Evolutionary conservation across 148 eudicot genomes (phyloP).

Genomic region (Suaeda aralocaspica): DNA sequence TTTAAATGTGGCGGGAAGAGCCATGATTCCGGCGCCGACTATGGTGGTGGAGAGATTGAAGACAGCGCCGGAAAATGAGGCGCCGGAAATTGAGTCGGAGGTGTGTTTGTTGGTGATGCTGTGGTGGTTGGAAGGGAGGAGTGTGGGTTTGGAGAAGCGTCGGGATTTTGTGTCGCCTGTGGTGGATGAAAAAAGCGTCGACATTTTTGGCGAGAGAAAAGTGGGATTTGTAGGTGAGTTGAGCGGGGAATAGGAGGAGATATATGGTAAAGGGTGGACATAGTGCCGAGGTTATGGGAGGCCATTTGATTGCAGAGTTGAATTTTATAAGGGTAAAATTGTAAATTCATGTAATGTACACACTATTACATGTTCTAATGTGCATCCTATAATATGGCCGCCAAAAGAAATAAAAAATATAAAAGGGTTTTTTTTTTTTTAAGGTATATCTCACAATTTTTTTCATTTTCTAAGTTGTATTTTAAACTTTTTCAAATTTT

Average conservation of each 20-base stretch:
- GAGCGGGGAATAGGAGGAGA: constrained; percentile 13
- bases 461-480: too few relatives aligned
- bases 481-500: too few relatives aligned
- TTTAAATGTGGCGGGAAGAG: constrained; percentile 71
- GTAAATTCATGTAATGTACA: too few relatives aligned
- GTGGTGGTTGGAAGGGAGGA: constrained; percentile 36
- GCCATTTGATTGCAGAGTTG: background rate
- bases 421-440: too few relatives aligned
- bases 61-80: constrained; percentile 70
- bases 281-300: background rate
- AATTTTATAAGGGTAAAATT: too few relatives aligned
- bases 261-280: background rate
- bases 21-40: constrained; percentile 90
- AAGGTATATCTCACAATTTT: too few relatives aligned
- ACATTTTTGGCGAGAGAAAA: constrained; percentile 7
- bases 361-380: too few relatives aligned
- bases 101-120: constrained; percentile 7
- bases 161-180: constrained; percentile 34
- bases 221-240: background rate
- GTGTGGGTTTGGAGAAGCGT: constrained; percentile 36
- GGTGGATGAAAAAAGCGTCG: background rate
- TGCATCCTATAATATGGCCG: too few relatives aligned
- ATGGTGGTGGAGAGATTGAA: constrained; percentile 76
- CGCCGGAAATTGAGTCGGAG: constrained; percentile 32
- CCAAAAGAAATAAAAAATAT: too few relatives aligned